A percentile compares a stretch with the other conserved stretches of the same genome.
Evolutionary conservation across 1,139 yeast genomes (phyloP).

Genomic region (Geotrichum fermentans): DNA sequence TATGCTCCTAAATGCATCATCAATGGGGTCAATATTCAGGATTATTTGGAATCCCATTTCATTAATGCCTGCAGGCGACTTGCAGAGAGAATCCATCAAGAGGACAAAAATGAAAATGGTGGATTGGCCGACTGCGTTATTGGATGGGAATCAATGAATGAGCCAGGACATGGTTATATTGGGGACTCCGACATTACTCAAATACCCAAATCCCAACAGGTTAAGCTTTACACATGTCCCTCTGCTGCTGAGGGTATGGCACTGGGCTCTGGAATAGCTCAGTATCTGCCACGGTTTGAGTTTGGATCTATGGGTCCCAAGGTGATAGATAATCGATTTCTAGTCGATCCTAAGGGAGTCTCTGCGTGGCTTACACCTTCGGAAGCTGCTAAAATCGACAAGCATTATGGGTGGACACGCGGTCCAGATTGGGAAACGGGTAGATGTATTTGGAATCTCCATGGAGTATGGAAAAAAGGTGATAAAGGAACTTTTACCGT

Average conservation of each 20-base stretch:
- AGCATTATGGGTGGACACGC: slow-evolving; percentile 66
- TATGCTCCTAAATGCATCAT: slow-evolving; percentile 67
- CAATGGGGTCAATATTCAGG: slow-evolving; percentile 72
- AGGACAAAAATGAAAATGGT: slow-evolving; percentile 42
- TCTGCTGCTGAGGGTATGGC: slow-evolving; percentile 34
- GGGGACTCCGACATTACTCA: slow-evolving; percentile 30
- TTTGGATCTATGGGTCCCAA: slow-evolving; percentile 70
- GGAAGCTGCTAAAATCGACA: slow-evolving; percentile 42
- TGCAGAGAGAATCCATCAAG: slow-evolving; percentile 50
- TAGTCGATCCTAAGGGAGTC: slow-evolving; percentile 65
- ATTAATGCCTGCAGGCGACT: slow-evolving; percentile 52
- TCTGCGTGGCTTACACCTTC: slow-evolving; percentile 59
- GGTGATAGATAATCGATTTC: slow-evolving; percentile 36
- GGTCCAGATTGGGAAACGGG: slow-evolving; percentile 62
- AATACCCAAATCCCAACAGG: slow-evolving; percentile 31
- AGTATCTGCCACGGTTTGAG: slow-evolving; percentile 59
- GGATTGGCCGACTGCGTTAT: slow-evolving; percentile 51
- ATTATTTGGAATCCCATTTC: slow-evolving; percentile 63
- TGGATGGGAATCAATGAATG: slow-evolving; percentile 86
- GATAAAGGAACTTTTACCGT: slow-evolving; percentile 34
- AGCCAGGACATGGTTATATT: slow-evolving; percentile 53
- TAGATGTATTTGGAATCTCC: slow-evolving; percentile 70
- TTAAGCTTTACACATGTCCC: slow-evolving; percentile 33
- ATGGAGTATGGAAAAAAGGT: slow-evolving; percentile 63
- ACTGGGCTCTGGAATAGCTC: slow-evolving; percentile 68